Base-by-base conservation (phyloP, 2,329 filamentous ascomycete species). In the Colletotrichum endophyticum region DNA sequence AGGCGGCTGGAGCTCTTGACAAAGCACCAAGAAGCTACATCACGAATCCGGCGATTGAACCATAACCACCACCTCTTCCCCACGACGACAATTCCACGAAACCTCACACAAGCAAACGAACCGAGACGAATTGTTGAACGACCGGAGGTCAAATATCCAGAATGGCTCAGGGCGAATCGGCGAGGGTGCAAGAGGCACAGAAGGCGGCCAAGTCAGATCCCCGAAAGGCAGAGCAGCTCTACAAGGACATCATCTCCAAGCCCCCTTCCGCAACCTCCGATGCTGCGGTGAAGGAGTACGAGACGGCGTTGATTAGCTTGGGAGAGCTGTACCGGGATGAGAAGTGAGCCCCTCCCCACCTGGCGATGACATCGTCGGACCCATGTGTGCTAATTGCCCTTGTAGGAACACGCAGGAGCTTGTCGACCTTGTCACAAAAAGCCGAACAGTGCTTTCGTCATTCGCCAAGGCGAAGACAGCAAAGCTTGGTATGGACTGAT, bases 401-500 rank as follows among this genome's bases (percentile, higher is more conserved):
- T 73, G 81, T 78, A 96, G 94, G 87, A 95, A 95, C 85, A 89
- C 94, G 81, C 90, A 97, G 83, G 95, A 98, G 82, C 92, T 99
- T 77, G 95, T 98, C 78, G 93, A 96, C 81, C 91, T 99, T 79
- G 94, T 99, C 82, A 96, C 94, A 83, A 95, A 95, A 85, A 98
- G 96, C 86, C 93, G 96, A 83, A 94, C 95, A 79, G 95, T 97
- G 61, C 93, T 99, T 79, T 98, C 96, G 75, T 97, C 95, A 79
- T 99, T 99, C 86, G 97, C 97, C 79, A 98, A 99, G 90, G 97
- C 98, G 78, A 99, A 99, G 92, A 99, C 97, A 36, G 95, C 97
- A 73, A 99, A 99, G 88, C 90, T 99, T 78, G 95, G 97, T 99
- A 93, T 79, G 93, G 13, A 78, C 61, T 62, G 16, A 44, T 59